A percentile compares a stretch with the other conserved stretches of the same genome.
These are phyloP conservation scores for Penicillium malachiteum DNA, from an alignment of 495 filamentous ascomycete genomes.

Conservation along the genomic window DNA sequence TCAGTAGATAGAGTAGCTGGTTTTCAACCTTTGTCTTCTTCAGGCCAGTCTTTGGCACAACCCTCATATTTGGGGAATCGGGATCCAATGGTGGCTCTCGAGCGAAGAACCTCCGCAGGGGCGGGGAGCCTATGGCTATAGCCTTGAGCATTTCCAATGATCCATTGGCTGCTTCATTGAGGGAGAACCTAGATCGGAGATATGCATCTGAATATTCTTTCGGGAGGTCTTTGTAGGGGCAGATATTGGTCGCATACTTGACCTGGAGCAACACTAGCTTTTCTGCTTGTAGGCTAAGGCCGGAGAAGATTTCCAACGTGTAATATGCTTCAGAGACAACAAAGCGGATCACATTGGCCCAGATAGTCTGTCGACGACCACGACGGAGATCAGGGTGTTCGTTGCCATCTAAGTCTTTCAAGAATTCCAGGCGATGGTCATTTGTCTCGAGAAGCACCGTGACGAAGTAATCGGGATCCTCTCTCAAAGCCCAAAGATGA, in stretches of 20 bases:
- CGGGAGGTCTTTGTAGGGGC: background rate
- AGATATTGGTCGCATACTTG: background rate
- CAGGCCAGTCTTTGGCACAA: background rate
- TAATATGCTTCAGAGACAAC: background rate
- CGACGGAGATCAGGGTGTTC: background rate
- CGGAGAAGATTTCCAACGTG: background rate
- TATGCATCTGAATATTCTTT: background rate
- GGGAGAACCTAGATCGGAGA: background rate
- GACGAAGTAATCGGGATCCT: slow-evolving; percentile 55
- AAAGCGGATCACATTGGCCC: background rate
- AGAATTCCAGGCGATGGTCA: background rate
- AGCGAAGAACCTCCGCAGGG: background rate
- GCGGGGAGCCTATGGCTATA: background rate
- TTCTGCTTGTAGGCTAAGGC: background rate
- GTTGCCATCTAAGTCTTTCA: background rate
- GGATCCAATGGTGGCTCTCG: background rate
- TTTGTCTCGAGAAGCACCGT: slow-evolving; percentile 16
- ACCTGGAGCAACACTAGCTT: background rate
- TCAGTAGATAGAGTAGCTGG: background rate
- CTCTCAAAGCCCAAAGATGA: slow-evolving; percentile 51
- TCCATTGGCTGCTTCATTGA: background rate
- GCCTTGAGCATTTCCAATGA: background rate
- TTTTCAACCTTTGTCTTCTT: background rate
- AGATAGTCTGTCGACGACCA: background rate
- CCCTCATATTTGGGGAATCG: background rate